phyloP scores from a whole-genome alignment of 1,284 basidiomycete species.

The Hemileia vastatrix region DNA sequence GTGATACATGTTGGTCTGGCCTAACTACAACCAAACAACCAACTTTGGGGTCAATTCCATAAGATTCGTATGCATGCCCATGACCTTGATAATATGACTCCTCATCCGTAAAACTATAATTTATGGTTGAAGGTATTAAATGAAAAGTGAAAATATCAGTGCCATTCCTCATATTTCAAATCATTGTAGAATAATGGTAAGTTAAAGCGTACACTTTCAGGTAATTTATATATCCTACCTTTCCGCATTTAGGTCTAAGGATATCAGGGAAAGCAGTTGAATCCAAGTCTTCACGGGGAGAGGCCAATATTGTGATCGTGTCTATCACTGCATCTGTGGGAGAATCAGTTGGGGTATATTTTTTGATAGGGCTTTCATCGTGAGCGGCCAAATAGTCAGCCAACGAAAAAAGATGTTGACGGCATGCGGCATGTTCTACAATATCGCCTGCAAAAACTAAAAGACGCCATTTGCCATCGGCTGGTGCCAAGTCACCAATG shows the following conservation, averaged over 20 bases:
- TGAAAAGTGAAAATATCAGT: constrained; percentile 24
- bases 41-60: constrained; percentile 38
- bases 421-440: constrained; percentile 1
- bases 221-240: no score
- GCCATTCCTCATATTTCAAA: background rate
- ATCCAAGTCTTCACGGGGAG: constrained; percentile 24
- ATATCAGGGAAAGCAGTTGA: constrained; percentile 22
- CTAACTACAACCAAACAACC: constrained; percentile 41
- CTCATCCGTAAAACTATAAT: constrained; percentile 40
- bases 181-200: no score
- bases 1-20: constrained; percentile 39
- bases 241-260: constrained; percentile 23
- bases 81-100: constrained; percentile 35
- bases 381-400: no score
- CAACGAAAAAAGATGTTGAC: no score
- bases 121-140: no score
- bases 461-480: background rate
- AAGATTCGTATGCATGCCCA: constrained; percentile 41
- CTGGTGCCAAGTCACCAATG: background rate
- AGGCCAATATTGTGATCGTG: constrained; percentile 28
- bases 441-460: background rate
- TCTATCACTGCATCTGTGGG: constrained; percentile 27
- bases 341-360: constrained; percentile 29
- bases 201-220: no score
- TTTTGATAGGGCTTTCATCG: constrained; percentile 32